Evolutionary conservation across 2,329 filamentous ascomycete genomes (phyloP).

Genomic region (Beauveria bassiana): DNA sequence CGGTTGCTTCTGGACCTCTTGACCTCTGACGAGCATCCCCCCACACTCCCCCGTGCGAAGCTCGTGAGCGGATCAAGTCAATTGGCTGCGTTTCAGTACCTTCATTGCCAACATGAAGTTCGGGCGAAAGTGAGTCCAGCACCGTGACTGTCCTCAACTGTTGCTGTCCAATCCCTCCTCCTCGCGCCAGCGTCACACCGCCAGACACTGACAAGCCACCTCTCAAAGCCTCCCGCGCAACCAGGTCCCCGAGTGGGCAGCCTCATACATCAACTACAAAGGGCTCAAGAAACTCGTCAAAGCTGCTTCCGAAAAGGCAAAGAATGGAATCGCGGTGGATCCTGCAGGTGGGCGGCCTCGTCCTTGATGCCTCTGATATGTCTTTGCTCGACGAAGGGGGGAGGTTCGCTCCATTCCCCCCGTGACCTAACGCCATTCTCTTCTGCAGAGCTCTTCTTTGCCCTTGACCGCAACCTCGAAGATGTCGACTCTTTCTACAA

Average conservation of each 20-base stretch:
- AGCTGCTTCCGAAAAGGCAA: conserved; percentile 56
- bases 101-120: conserved; percentile 47
- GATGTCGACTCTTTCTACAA: conserved; percentile 96
- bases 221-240: conserved; percentile 59
- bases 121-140: conserved; percentile 46
- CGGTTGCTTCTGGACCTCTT: not conserved
- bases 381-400: conserved; percentile 13
- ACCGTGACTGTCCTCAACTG: not conserved
- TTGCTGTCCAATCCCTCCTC: not conserved
- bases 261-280: conserved; percentile 83
- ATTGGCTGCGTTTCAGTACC: not conserved
- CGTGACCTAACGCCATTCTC: conserved; percentile 16
- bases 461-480: conserved; percentile 92
- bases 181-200: conserved; percentile 1
- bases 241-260: conserved; percentile 81
- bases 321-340: conserved; percentile 69
- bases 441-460: conserved; percentile 83
- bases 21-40: not conserved
- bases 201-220: conserved; percentile 16
- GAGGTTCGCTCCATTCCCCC: conserved; percentile 25
- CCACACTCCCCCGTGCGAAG: not conserved
- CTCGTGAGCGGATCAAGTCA: not conserved
- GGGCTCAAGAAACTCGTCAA: conserved; percentile 94
- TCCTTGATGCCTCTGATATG: conserved; percentile 9
- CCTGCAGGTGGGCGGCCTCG: conserved; percentile 67